Evolutionary conservation across 1,139 yeast species (phyloP).

Genomic region (Pichia terricola): DNA sequence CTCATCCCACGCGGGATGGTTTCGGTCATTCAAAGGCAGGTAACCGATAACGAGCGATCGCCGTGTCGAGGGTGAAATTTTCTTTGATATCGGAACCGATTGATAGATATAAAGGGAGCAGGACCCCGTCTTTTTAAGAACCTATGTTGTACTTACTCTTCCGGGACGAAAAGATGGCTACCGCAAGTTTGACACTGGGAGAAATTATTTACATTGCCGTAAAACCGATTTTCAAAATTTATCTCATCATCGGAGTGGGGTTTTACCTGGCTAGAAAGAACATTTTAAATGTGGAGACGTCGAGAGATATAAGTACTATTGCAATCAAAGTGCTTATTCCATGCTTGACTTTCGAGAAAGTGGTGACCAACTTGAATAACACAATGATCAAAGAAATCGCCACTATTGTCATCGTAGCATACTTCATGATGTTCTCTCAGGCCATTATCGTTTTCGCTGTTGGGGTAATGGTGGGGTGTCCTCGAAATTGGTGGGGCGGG

Average conservation of each 20-base stretch:
- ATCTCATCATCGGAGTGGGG: conserved; percentile 65
- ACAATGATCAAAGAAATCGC: conserved; percentile 70
- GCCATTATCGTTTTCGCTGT: conserved; percentile 29
- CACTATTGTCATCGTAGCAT: conserved; percentile 55
- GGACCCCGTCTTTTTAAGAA: no score
- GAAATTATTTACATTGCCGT: conserved; percentile 68
- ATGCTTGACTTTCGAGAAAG: conserved; percentile 66
- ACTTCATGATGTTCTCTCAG: conserved; percentile 47
- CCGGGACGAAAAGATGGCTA: no score
- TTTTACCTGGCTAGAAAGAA: conserved; percentile 55
- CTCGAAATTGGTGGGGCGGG: conserved; percentile 76
- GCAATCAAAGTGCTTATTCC: conserved; percentile 70
- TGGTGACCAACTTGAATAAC: conserved; percentile 61
- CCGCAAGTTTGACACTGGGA: conserved; percentile 33
- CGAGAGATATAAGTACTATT: conserved; percentile 62
- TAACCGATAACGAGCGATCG: no score
- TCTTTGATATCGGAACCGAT: no score
- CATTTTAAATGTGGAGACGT: conserved; percentile 62
- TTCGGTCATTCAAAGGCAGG: no score
- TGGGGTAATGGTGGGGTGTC: conserved; percentile 29
- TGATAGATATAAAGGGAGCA: no score
- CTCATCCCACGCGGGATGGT: no score
- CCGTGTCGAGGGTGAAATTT: no score
- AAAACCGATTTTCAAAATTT: conserved; percentile 82
- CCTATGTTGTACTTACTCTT: no score